Evolutionary conservation across 2,329 filamentous ascomycete genomes (phyloP), one percentile per base, ranked within the genome.

Genomic region (Knufia fluminis): DNA sequence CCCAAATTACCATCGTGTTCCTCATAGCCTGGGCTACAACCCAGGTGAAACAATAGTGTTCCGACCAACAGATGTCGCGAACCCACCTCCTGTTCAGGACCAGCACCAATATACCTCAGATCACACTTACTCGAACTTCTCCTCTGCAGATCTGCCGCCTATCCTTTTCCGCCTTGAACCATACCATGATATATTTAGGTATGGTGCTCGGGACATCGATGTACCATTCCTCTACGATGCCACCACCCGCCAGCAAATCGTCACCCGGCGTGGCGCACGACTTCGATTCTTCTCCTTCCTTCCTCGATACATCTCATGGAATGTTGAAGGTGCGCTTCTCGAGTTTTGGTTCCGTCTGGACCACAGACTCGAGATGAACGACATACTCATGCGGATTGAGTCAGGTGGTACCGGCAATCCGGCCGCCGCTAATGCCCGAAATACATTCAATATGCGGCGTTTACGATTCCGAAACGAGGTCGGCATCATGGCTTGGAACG

Each of bases 271-370:
- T 3, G 53, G 53, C 7, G 42, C 33, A 19, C 31, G 46, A n/a
- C 48, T 56, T 9, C 50, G 55, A 40, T 55, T 49, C 40, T 55
- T 57, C 42, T 52, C 46, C 22, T 51, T 49, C 33, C 46, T 56
- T 17, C 55, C 55, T 28, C 43, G 52, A n/a, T 56, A 54, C 49
- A 46, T 56, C 16, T 36, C 39, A 3, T 9, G 32, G 16, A 33
- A 54, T n/a, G 54, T 57, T 12, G 36, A 44, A 2, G 55, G 55
- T 7, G 41, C 49, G 38, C 23, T 52, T 9, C 40, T 57, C 38
- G 55, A 57, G 44, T 48, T 54, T 9, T 57, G 54, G 55, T 24
- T 52, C 16, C 46, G 54, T 3, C 48, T 57, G 2, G 55, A 56
- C 20, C 40, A 45, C 8, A 47, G 52, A 14, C 43, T 57, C 7